A percentile compares a stretch with the other conserved stretches of the same genome.
Evolutionary conservation across 192 early-diverging fungal species (phyloP).

Genomic region (Bifiguratus adelaidae): DNA sequence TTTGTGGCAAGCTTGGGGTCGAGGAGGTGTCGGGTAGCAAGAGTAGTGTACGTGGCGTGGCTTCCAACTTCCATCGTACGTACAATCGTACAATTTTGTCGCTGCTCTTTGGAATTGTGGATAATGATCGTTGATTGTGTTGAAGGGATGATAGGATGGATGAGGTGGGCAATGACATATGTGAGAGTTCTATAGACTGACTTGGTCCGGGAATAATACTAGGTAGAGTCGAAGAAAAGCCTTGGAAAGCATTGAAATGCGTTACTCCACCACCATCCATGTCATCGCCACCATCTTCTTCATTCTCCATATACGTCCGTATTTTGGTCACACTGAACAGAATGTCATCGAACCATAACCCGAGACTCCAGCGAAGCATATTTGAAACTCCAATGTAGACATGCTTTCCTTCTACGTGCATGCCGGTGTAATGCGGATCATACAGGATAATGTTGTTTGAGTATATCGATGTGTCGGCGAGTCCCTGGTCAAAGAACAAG

Average conservation of each 20-base stretch:
- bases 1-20: neutral
- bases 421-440: conserved; percentile 40
- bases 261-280: neutral
- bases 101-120: neutral
- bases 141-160: neutral
- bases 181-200: neutral
- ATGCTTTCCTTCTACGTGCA: conserved; percentile 30
- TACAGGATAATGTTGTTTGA: conserved; percentile 31
- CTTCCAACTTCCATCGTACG: conserved; percentile 34
- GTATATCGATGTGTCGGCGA: conserved; percentile 32
- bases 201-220: neutral
- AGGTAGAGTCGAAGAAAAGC: neutral
- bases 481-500: conserved; percentile 34
- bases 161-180: too few species aligned
- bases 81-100: conserved; percentile 12
- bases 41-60: conserved; percentile 19
- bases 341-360: conserved; percentile 38
- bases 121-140: neutral
- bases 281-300: neutral
- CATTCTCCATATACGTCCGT: conserved; percentile 13
- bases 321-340: conserved; percentile 31
- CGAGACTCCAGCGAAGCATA: conserved; percentile 41
- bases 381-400: conserved; percentile 36
- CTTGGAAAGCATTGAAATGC: neutral
- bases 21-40: conserved; percentile 1